A percentile compares a stretch with the other conserved stretches of the same genome.
phyloP scores from a whole-genome alignment of 139 green algal species.

The Asterochloris sp. region DNA sequence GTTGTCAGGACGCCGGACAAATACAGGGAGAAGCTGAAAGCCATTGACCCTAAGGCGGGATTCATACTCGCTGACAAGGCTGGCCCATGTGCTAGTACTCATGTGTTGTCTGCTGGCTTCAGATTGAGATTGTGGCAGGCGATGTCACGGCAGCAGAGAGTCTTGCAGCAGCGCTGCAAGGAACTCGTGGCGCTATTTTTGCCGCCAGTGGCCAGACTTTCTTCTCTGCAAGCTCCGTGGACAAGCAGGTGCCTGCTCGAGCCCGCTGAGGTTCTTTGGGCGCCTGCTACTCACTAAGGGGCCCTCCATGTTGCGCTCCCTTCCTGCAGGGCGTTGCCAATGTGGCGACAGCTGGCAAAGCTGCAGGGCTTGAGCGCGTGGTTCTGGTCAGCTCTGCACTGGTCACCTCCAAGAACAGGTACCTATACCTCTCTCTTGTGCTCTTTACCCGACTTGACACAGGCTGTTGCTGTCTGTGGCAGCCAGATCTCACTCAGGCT shows the following conservation, averaged over 20 bases:
- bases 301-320: too few relatives aligned
- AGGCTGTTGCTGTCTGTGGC: too few relatives aligned
- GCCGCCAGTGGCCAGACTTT: constrained; percentile 47
- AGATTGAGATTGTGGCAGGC: constrained; percentile 35
- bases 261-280: too few relatives aligned
- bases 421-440: neutral
- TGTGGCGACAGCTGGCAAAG: constrained; percentile 35
- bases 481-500: too few relatives aligned
- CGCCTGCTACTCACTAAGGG: too few relatives aligned
- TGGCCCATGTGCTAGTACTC: neutral
- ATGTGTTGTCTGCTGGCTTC: neutral
- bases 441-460: too few relatives aligned
- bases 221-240: constrained; percentile 44
- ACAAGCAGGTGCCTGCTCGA: constrained; percentile 34
- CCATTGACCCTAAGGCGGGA: neutral
- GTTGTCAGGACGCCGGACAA: constrained; percentile 41
- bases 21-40: constrained; percentile 20
- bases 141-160: constrained; percentile 44
- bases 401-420: constrained; percentile 51
- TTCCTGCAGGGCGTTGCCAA: constrained; percentile 48
- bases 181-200: constrained; percentile 42
- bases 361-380: constrained; percentile 23
- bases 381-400: constrained; percentile 62
- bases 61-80: neutral
- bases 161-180: constrained; percentile 10